Base-by-base conservation (phyloP, 2,329 filamentous ascomycete species). In the Emericellopsis cladophorae region DNA sequence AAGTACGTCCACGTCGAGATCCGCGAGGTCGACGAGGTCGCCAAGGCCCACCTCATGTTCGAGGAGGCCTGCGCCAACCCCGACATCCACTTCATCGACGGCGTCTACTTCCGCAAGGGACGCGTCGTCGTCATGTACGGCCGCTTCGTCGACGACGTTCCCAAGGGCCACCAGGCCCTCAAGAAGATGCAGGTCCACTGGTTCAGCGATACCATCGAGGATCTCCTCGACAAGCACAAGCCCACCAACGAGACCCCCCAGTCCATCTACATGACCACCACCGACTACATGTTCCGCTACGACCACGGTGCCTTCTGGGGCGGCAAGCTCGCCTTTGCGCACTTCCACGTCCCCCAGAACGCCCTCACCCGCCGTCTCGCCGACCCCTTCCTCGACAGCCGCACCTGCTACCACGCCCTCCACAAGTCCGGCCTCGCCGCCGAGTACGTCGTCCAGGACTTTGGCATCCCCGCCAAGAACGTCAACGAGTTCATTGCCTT, bases 301-400 rank as follows among this genome's bases (percentile, higher is more conserved):
- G 70, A 75, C 49, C 66, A 70, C 34, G 71, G 70, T 37, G 68
- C 65, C 15, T 75, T 75, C 56, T 74, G 70, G 70, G 66, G 68
- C 8, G 70, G 67, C 31, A 57, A 57, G 22, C 64, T 63, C 18
- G 67, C 68, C 3, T 74, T 72, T 51, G 55, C 57, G 31, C 72
- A 73, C 54, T 72, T 73, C 59, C 54, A 58, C 31, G 65, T 62
- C 14, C 70, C 69, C 4, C 70, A 72, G 57, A 74, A 69, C 53
- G 54, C 56, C 40, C 56, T 65, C 47, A 72, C 68, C 2, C 60
- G 68, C 21, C 67, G 63, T 55, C 64, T 67, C 37, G 54, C 72
- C 12, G 68, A 74, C 49, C 63, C 67, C 45, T 72, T 74, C 52
- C 54, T 69, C 40, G 67, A 72, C 47, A 74, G 69, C 7, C 59